Evolutionary conservation across 2,329 filamentous ascomycete genomes (phyloP), one percentile per base, ranked within the genome.

Genomic region (Lachnellula occidentalis): DNA sequence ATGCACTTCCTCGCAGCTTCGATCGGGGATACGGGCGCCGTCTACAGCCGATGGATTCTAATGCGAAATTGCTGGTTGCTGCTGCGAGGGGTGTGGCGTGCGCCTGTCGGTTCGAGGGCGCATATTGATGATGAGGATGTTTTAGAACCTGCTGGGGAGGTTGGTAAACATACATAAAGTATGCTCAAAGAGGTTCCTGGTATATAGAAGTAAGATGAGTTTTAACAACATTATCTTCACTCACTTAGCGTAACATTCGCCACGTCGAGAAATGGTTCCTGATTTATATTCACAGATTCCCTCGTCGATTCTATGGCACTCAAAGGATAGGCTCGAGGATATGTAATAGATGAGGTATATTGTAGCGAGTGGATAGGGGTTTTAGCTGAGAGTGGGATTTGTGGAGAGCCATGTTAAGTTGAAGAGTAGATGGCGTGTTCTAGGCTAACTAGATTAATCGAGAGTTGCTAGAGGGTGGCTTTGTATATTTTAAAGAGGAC

Each of bases 121-220:
- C 50, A 63, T 51, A 31, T 58, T 59, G 17, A 63, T 57, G n/a
- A 61, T 54, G 36, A 60, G 47, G 22, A 62, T 46, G 39, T 60
- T 62, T 43, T 63, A 46, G 37, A 63, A 63, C 58, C 61, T 21
- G 9, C 61, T 21, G 9, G n/a, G 39, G 7, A n/a, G 9, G 34
- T 34, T 47, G 12, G 19, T 47, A 15, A 47, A 27, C 34, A 8
- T 12, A 12, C 34, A 8, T 12, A 12, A 22, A 43, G 19, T 8
- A 31, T 31, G 8, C 3, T 3, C 27, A 2, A 31, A 9, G 27
- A 31, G 1, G 8, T 31, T 31, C 8, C 8, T 31, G 8, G 4
- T 3, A 11, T 11, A 9, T 31, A 31, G 27, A 11, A 2, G 27
- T 3, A 31, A 11, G 8, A 31, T 2, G 8, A 11, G 11, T 11